Base-by-base conservation (phyloP, 257 asterid genomes). In the Solanum etuberosum region DNA sequence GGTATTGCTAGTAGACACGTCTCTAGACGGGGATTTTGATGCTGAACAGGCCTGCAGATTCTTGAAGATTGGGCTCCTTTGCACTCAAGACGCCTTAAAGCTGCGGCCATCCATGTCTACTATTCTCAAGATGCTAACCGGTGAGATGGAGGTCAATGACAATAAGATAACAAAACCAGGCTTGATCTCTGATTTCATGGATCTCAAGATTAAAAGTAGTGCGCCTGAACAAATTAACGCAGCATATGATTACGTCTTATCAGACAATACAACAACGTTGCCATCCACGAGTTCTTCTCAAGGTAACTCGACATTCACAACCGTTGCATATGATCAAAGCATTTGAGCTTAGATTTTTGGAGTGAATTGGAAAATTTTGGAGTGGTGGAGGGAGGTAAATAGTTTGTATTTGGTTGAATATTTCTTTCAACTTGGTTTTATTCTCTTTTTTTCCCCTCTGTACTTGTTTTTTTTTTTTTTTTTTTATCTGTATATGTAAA, bases 41-140 rank as follows among this genome's bases (percentile, higher is more conserved):
- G 93, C 92, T 0, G 97, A 97, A 88, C 94, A 93, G 87, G 99
- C 99, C 15, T 96, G 99, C 92, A 94, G 86, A 87, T 92, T 90
- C 93, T 90, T 97, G 31, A 95, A 96, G 90, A 92, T 97, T 12
- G 99, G 98, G 34, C 92, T 97, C 57, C 98, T 97, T 67, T 97
- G 99, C 90, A 95, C 98, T 70, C 99, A 97, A 88, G 99, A 97
- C 88, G 42, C 93, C 54, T 94, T 96, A 0, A 96, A 93, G 92
- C 96, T 95, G 85, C 96, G 99, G 18, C 99, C 99, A 74, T 87
- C 98, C 42, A 97, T 96, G 99, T 95, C 98, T 7, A 85, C 92
- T 23, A 96, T 91, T 37, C 98, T 96, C 73, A 92, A 40, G 86
- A 93, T 97, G 99, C 96, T 97, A 11, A 90, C 90, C 0, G 98